Evolutionary conservation across 495 filamentous ascomycete genomes (phyloP).

Genomic region (Aspergillus cristatus): DNA sequence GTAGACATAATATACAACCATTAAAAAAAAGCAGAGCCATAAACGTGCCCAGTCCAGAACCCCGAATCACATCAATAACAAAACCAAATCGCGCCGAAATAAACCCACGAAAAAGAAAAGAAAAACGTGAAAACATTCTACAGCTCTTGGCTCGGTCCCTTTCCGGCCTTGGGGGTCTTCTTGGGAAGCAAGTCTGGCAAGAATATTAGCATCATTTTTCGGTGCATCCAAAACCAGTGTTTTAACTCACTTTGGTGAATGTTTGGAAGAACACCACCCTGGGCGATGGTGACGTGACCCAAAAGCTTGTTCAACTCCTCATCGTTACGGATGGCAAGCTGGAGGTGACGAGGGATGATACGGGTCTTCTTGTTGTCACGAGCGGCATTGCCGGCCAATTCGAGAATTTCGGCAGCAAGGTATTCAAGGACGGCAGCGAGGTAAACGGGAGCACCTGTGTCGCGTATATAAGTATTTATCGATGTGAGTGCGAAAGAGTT

Average conservation of each 20-base stretch:
- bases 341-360: slow-evolving; percentile 98
- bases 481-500: not conserved
- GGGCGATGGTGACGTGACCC: slow-evolving; percentile 97
- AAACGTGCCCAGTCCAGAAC: slow-evolving; percentile 70
- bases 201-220: slow-evolving; percentile 31
- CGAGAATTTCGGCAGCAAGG: slow-evolving; percentile 95
- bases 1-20: slow-evolving; percentile 92
- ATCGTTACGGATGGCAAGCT: slow-evolving; percentile 99
- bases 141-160: slow-evolving; percentile 85
- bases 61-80: slow-evolving; percentile 75
- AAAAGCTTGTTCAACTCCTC: slow-evolving; percentile 99
- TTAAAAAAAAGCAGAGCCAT: slow-evolving; percentile 70
- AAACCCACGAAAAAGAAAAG: slow-evolving; percentile 34
- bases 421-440: slow-evolving; percentile 98
- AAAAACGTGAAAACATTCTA: slow-evolving; percentile 47
- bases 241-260: slow-evolving; percentile 85
- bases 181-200: slow-evolving; percentile 84
- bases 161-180: slow-evolving; percentile 92
- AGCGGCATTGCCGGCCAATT: slow-evolving; percentile 96
- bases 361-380: slow-evolving; percentile 99
- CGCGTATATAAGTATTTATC: slow-evolving; percentile 18
- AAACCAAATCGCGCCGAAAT: slow-evolving; percentile 54
- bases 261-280: slow-evolving; percentile 98
- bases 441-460: slow-evolving; percentile 83
- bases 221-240: not conserved